Conservation (phyloP, 2,329 filamentous ascomycete genomes). For the Talaromyces sp. region DNA sequence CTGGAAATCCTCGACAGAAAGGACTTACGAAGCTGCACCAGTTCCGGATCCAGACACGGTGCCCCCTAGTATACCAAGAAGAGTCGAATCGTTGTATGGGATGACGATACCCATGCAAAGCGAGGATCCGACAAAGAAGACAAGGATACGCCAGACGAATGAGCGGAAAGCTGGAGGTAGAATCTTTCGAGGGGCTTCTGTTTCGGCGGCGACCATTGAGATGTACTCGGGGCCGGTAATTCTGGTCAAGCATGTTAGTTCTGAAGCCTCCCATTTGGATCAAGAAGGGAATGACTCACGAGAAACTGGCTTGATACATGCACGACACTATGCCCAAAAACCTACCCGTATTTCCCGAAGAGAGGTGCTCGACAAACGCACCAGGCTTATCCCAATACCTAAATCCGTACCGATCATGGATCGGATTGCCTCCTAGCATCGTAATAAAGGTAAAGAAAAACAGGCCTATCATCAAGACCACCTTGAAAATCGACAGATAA, state of each 20-base stretch:
- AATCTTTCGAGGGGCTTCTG: slow-evolving; percentile 68
- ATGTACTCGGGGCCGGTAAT: slow-evolving; percentile 68
- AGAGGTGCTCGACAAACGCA: slow-evolving; percentile 48
- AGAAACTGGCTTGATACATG: slow-evolving; percentile 68
- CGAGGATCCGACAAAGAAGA: slow-evolving; percentile 73
- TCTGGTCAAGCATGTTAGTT: not conserved
- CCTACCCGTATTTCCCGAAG: slow-evolving; percentile 41
- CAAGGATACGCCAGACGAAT: slow-evolving; percentile 71
- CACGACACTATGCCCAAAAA: slow-evolving; percentile 62
- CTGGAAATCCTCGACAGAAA: no score
- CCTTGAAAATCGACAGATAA: slow-evolving; percentile 59
- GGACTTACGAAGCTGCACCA: slow-evolving; percentile 52
- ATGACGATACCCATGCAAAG: slow-evolving; percentile 71
- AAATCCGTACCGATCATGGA: slow-evolving; percentile 57
- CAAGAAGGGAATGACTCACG: slow-evolving; percentile 40
- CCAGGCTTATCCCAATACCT: slow-evolving; percentile 61
- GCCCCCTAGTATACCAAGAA: slow-evolving; percentile 51
- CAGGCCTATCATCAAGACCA: slow-evolving; percentile 53
- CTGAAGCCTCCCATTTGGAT: not conserved
- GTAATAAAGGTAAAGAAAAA: slow-evolving; percentile 20
- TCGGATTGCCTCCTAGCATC: slow-evolving; percentile 24
- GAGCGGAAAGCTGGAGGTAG: slow-evolving; percentile 70
- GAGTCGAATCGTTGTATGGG: slow-evolving; percentile 56
- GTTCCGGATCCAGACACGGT: slow-evolving; percentile 25
- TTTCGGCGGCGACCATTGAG: slow-evolving; percentile 70